Evolutionary conservation across 305 asterid genomes (phyloP), one percentile per base, ranked within the genome.

Genomic region (Euphrasia arctica): DNA sequence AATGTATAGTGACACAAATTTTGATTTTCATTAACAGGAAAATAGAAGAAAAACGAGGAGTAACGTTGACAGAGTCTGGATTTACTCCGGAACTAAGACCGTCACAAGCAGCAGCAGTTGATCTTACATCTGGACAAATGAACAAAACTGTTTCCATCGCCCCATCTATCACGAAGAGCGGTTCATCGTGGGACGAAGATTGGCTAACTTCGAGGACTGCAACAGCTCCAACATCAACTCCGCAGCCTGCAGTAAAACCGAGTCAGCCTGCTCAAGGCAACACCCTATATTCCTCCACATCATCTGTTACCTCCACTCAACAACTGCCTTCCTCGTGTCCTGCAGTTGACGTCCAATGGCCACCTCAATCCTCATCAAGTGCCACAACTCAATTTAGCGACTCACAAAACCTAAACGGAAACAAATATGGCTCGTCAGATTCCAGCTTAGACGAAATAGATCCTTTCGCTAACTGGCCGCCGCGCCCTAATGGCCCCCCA

Each of bases 391-490:
- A 74, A 50, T 69, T 74, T 32, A 82, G 78, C 47, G 74, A 69
- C 71, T 56, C 47, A 31, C 79, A 75, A 57, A 72, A 69, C 58
- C 69, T 61, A 56, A 73, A 66, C 49, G 95, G 78, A 67, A 81
- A 77, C 75, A 87, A 70, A 69, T 85, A 70, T 67, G 71, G 69
- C 62, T 14, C 77, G 29, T 64, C 87, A 45, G 72, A 62, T 69
- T 42, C 88, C 45, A 76, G 75, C 74, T 82, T 87, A 57, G 90
- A 79, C n/a, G 95, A 83, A 54, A 74, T 84, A 43, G 97, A 90
- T 78, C 97, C 97, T 67, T 93, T 93, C 66, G 94, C 97, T 64
- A 79, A 93, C 77, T 93, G 99, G 97, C 97, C 97, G 11, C 92
- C 95, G 36, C 81, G 84, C 62, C 73, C 86, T 62, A 83, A 82